A percentile compares a stretch with the other conserved stretches of the same genome.
These are phyloP conservation scores for Solanum neorickii DNA, from an alignment of 257 asterid genomes.

Conservation along the genomic window DNA sequence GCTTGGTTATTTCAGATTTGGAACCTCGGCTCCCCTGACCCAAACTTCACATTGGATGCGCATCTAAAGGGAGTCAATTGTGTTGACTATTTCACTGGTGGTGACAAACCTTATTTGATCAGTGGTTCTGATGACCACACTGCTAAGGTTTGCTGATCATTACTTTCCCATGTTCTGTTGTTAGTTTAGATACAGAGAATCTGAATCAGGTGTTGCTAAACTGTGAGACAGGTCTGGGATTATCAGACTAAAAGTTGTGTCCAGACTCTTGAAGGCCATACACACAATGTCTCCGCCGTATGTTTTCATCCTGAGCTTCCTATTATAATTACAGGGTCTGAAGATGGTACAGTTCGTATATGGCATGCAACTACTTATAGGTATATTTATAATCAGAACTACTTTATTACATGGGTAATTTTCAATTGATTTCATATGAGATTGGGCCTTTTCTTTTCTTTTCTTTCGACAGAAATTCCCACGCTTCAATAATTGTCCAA, in stretches of 20 bases:
- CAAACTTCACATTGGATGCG: conserved; percentile 95
- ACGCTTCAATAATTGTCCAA: no score
- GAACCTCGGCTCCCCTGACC: conserved; percentile 99
- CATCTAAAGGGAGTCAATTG: conserved; percentile 95
- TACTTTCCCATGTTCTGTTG: conserved; percentile 5
- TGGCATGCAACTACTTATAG: conserved; percentile 98
- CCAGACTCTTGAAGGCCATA: conserved; percentile 96
- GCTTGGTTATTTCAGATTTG: conserved; percentile 53
- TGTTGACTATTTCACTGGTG: conserved; percentile 95
- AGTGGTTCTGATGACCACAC: conserved; percentile 99
- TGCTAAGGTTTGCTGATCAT: conserved; percentile 60
- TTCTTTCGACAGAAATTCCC: no score
- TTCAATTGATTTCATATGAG: not conserved
- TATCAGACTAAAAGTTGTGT: conserved; percentile 98
- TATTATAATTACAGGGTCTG: conserved; percentile 94
- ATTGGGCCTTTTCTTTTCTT: no score
- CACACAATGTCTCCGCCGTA: conserved; percentile 97
- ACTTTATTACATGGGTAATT: not conserved
- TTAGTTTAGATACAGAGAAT: not conserved
- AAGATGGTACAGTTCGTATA: conserved; percentile 98
- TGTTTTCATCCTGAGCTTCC: conserved; percentile 99
- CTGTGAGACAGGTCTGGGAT: conserved; percentile 80
- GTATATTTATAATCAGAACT: conserved; percentile 19
- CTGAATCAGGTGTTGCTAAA: not conserved
- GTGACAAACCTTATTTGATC: conserved; percentile 89